These are phyloP conservation scores for Urtica urens DNA, from an alignment of 306 rosid species.

Conservation along the genomic window DNA sequence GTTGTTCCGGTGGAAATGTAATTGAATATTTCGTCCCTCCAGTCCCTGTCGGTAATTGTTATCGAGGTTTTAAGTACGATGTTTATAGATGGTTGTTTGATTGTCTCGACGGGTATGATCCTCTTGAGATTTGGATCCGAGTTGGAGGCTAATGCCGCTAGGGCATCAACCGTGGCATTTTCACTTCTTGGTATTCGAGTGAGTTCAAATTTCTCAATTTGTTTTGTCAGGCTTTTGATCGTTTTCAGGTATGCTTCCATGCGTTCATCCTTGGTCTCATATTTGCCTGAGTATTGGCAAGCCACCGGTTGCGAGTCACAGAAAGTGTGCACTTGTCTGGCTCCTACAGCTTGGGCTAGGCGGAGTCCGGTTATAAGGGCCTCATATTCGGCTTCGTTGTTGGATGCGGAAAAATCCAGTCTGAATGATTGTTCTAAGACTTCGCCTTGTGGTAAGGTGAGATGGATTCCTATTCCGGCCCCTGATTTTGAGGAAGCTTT, in stretches of 20 bases:
- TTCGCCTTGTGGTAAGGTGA: too few species aligned
- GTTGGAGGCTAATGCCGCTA: too few species aligned
- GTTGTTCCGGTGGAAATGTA: too few species aligned
- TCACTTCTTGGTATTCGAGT: not conserved
- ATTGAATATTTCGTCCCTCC: too few species aligned
- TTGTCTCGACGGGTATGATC: too few species aligned
- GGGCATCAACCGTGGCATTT: not conserved
- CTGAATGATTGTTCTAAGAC: not conserved
- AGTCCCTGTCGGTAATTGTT: too few species aligned
- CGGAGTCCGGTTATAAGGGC: not conserved
- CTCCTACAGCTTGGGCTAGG: not conserved
- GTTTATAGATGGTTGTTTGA: too few species aligned
- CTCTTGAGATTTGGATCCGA: too few species aligned
- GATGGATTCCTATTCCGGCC: not conserved
- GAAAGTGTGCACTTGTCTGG: not conserved
- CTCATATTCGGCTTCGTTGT: not conserved
- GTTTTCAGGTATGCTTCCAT: not conserved
- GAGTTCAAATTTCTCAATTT: not conserved
- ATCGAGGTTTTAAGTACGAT: too few species aligned
- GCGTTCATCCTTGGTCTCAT: not conserved
- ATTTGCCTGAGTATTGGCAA: not conserved
- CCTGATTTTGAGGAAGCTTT: not conserved
- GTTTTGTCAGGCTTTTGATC: not conserved
- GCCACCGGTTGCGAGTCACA: not conserved
- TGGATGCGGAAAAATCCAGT: not conserved